Conservation (phyloP, 2,329 filamentous ascomycete genomes). For the Raffaelea deltoideospora region DNA sequence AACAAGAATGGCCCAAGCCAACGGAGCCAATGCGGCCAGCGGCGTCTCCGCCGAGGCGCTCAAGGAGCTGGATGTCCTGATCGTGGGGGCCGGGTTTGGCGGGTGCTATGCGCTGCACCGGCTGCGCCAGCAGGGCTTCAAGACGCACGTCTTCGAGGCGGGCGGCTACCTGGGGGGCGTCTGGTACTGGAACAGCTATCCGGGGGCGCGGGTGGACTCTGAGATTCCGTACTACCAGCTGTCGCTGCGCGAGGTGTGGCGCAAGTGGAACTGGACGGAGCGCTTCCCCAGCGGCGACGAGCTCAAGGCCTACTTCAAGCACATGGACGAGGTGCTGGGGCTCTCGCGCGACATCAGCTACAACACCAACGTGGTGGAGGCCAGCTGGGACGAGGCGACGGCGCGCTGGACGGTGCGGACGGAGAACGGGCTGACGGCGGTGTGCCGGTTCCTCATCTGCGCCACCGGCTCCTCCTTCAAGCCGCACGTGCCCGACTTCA, state of each 20-base stretch:
- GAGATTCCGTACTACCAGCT: constrained; percentile 20
- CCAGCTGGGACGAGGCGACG: constrained; percentile 20
- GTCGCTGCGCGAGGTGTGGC: constrained; percentile 21
- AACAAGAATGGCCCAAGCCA: no score
- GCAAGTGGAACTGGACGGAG: constrained; percentile 28
- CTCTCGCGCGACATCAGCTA: constrained; percentile 29
- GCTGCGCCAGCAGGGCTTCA: constrained; percentile 20
- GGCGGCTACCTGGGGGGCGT: constrained; percentile 23
- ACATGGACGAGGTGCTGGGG: constrained; percentile 26
- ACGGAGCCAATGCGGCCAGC: no score
- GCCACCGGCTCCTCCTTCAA: constrained; percentile 30
- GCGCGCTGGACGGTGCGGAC: constrained; percentile 28
- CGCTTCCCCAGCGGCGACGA: constrained; percentile 23
- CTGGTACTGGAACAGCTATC: constrained; percentile 29
- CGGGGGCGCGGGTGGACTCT: constrained; percentile 25
- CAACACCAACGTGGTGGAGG: constrained; percentile 24
- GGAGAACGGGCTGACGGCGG: constrained; percentile 21
- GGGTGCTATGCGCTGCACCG: constrained; percentile 17
- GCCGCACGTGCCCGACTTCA: constrained; percentile 21
- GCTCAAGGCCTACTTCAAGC: constrained; percentile 28
- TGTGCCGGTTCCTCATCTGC: constrained; percentile 27
- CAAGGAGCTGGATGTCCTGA: constrained; percentile 9
- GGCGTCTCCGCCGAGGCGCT: no score
- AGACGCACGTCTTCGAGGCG: constrained; percentile 21
- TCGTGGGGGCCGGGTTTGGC: constrained; percentile 14